These are phyloP conservation scores for Quercus ilex DNA, from an alignment of 306 rosid species.

Conservation along the genomic window DNA sequence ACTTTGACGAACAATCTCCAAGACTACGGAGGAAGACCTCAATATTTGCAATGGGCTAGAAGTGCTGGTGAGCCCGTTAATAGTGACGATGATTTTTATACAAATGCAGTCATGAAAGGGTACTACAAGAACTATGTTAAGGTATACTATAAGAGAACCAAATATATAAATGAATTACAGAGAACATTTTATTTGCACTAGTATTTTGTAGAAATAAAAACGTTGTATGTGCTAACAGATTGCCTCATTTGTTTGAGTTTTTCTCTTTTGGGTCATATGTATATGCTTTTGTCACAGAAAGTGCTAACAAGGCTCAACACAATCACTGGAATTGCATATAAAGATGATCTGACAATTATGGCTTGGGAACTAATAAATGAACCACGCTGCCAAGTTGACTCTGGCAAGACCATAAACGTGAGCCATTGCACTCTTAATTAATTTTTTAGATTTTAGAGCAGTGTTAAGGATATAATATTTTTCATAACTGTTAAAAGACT, in stretches of 20 bases:
- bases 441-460: neutral
- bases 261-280: neutral
- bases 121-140: conserved; percentile 50
- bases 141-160: neutral
- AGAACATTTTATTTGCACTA: neutral
- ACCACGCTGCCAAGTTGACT: conserved; percentile 49
- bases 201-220: neutral
- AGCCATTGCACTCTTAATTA: neutral
- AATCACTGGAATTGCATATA: conserved; percentile 37
- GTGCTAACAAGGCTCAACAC: conserved; percentile 55
- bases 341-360: conserved; percentile 47
- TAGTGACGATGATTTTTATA: conserved; percentile 48
- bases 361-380: conserved; percentile 67
- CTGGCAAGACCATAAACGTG: conserved; percentile 48
- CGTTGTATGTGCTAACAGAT: neutral
- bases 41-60: conserved; percentile 57
- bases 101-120: conserved; percentile 27
- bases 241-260: neutral
- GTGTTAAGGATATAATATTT: too few species aligned
- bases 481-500: too few species aligned
- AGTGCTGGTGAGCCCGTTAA: conserved; percentile 18
- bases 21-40: conserved; percentile 58
- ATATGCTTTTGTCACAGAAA: conserved; percentile 23
- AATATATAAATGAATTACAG: neutral
- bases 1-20: conserved; percentile 45